A percentile compares a stretch with the other conserved stretches of the same genome.
Conservation (phyloP, 257 asterid genomes). For the Nicotiana obtusifolia region DNA sequence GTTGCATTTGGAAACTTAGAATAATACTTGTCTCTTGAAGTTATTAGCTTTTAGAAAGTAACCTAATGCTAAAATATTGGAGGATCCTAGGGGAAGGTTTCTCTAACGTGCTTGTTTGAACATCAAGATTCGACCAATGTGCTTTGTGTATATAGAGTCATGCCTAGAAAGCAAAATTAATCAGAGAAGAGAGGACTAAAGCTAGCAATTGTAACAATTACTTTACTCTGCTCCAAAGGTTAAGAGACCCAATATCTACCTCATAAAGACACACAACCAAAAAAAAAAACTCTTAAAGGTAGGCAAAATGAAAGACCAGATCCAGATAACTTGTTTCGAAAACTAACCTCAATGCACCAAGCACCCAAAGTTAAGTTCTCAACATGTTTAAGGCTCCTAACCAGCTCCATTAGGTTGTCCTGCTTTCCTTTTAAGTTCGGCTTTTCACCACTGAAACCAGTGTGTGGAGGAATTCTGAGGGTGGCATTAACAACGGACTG, state of each 20-base stretch:
- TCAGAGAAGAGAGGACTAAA: neutral
- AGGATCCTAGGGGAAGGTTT: neutral
- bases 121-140: neutral
- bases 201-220: neutral
- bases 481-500: neutral
- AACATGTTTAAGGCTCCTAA: constrained; percentile 7
- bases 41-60: neutral
- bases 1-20: neutral
- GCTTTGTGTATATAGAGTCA: neutral
- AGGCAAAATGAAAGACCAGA: neutral
- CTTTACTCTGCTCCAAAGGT: neutral
- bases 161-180: neutral
- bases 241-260: neutral
- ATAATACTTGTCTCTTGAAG: neutral
- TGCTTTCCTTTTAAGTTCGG: neutral
- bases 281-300: neutral
- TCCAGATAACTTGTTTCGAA: neutral
- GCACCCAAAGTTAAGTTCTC: neutral
- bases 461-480: neutral
- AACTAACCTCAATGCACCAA: constrained; percentile 9
- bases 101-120: neutral
- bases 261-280: neutral
- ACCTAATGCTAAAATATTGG: neutral
- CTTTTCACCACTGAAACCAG: neutral
- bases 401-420: neutral